Conservation (phyloP, 2,329 filamentous ascomycete genomes). For the Pestalotiopsis sp. region DNA sequence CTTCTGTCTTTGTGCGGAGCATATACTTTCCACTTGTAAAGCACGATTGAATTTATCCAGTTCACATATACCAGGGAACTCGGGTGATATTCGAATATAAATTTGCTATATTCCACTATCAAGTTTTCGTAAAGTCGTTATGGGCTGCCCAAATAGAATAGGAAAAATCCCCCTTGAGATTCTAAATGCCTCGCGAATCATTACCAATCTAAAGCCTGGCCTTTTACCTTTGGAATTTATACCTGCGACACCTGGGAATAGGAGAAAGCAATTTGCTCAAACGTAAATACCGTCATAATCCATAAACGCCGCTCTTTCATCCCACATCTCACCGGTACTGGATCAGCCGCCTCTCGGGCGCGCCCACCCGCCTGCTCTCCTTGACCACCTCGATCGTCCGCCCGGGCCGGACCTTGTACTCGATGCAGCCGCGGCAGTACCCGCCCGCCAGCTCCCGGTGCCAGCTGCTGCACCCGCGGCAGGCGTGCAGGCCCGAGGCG, state of each 20-base stretch:
- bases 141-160: too few relatives aligned
- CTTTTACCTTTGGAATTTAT: background rate
- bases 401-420: background rate
- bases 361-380: background rate
- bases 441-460: background rate
- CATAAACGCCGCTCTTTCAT: background rate
- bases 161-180: too few relatives aligned
- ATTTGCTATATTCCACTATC: too few relatives aligned
- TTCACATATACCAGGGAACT: too few relatives aligned
- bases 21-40: background rate
- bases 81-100: too few relatives aligned
- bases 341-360: constrained; percentile 1
- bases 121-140: too few relatives aligned
- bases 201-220: too few relatives aligned
- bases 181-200: too few relatives aligned
- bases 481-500: background rate
- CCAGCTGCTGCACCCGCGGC: constrained; percentile 1
- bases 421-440: constrained; percentile 9
- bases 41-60: too few relatives aligned
- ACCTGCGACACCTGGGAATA: background rate
- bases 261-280: background rate
- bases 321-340: background rate
- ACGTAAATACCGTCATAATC: background rate
- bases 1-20: background rate
- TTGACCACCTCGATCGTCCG: background rate